phyloP scores from a whole-genome alignment of 2,329 filamentous ascomycete genomes.

The Botryotinia calthae region DNA sequence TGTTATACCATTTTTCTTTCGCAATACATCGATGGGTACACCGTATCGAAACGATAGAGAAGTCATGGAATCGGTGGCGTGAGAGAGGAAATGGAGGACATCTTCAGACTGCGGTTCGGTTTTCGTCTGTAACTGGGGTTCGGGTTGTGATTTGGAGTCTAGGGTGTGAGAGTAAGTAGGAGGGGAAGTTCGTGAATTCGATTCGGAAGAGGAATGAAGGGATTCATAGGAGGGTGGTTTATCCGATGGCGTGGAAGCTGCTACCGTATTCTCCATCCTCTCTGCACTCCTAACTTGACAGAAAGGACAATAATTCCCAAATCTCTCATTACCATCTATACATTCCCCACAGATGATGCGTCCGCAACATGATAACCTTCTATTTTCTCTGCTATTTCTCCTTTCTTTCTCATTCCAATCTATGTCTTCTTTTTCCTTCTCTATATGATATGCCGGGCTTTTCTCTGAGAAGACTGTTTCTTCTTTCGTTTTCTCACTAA shows the following conservation, averaged over 20 bases:
- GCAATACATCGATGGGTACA: constrained; percentile 61
- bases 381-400: neutral
- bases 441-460: neutral
- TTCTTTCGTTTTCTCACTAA: neutral
- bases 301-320: constrained; percentile 53
- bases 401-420: neutral
- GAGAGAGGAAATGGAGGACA: constrained; percentile 72
- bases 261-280: neutral
- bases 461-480: neutral
- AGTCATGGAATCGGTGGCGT: constrained; percentile 62
- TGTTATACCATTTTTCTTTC: constrained; percentile 66
- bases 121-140: constrained; percentile 21
- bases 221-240: neutral
- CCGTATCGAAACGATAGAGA: constrained; percentile 70
- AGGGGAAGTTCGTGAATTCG: constrained; percentile 1
- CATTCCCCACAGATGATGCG: constrained; percentile 16
- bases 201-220: neutral
- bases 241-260: neutral
- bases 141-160: constrained; percentile 39
- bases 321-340: constrained; percentile 3
- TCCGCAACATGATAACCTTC: constrained; percentile 8
- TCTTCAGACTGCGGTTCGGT: constrained; percentile 48
- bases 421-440: neutral
- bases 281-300: constrained; percentile 67
- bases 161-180: constrained; percentile 37